These are phyloP conservation scores for Setomelanomma holmii DNA, from an alignment of 2,329 filamentous ascomycete species.

Conservation along the genomic window DNA sequence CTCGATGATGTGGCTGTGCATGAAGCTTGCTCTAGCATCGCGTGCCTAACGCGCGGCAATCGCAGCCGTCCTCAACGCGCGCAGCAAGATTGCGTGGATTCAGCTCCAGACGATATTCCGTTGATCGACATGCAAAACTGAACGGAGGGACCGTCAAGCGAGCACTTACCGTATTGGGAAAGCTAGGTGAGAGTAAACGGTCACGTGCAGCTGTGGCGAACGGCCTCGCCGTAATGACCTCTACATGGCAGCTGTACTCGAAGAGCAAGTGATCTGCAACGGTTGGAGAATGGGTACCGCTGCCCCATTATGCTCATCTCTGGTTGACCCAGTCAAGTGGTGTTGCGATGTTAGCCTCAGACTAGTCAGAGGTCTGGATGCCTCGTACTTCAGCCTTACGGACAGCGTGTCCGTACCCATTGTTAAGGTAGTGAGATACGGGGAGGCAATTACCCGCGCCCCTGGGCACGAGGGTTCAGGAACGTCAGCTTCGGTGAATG, in stretches of 20 bases:
- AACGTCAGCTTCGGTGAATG: neutral
- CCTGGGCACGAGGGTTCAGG: neutral
- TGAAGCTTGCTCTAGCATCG: neutral
- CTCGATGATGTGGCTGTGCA: neutral
- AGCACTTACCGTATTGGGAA: neutral
- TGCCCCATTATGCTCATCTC: neutral
- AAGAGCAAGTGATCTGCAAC: neutral
- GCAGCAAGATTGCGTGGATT: neutral
- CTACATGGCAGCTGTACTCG: neutral
- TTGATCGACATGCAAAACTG: neutral
- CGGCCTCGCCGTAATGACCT: slow-evolving; percentile 3
- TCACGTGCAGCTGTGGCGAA: slow-evolving; percentile 7
- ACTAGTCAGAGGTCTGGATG: slow-evolving; percentile 12
- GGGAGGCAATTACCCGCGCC: slow-evolving; percentile 7
- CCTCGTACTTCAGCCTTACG: slow-evolving; percentile 14
- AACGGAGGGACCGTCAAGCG: neutral
- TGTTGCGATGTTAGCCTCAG: slow-evolving; percentile 2
- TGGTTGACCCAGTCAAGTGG: neutral
- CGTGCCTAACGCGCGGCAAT: neutral
- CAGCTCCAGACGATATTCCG: neutral
- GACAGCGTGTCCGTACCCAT: slow-evolving; percentile 13
- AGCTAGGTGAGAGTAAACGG: neutral
- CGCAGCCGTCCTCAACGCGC: no score
- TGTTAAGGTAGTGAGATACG: slow-evolving; percentile 3
- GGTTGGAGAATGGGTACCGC: neutral